Conservation (phyloP, 2,329 filamentous ascomycete species). For the Penicillium sp. region DNA sequence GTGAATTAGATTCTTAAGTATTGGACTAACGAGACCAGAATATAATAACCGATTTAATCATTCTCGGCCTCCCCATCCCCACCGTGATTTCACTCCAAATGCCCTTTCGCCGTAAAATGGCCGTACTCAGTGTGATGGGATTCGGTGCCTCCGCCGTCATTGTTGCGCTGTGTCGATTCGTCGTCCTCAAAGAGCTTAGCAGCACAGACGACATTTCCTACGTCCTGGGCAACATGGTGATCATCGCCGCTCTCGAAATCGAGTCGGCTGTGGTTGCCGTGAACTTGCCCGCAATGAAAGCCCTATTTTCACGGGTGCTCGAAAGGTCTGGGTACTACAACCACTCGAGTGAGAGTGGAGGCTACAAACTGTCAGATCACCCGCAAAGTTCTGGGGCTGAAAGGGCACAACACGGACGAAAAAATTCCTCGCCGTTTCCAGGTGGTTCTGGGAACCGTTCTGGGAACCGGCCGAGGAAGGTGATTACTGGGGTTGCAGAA, state of each 20-base stretch:
- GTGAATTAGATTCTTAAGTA: not conserved
- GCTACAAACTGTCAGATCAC: not conserved
- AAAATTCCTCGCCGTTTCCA: not conserved
- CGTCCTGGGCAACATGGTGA: constrained; percentile 1
- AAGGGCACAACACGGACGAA: not conserved
- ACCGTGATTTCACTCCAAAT: not conserved
- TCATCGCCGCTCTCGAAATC: not conserved
- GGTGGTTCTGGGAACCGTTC: not conserved
- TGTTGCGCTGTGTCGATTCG: constrained; percentile 1
- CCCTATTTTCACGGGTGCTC: not conserved
- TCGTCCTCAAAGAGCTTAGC: not conserved
- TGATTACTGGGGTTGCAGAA: not conserved
- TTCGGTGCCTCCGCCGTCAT: not conserved
- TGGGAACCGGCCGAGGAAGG: not conserved
- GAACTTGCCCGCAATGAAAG: constrained; percentile 3
- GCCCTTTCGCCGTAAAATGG: not conserved
- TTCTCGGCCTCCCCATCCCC: not conserved
- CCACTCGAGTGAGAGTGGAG: not conserved
- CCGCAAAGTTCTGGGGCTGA: not conserved
- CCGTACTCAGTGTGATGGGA: not conserved
- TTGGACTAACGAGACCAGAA: not conserved
- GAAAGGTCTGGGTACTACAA: not conserved
- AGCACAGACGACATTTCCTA: not conserved
- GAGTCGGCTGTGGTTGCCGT: constrained; percentile 5
- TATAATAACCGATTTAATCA: not conserved